Evolutionary conservation across 345 rosid species (phyloP).

Genomic region (Pseudoturritis turrita): DNA sequence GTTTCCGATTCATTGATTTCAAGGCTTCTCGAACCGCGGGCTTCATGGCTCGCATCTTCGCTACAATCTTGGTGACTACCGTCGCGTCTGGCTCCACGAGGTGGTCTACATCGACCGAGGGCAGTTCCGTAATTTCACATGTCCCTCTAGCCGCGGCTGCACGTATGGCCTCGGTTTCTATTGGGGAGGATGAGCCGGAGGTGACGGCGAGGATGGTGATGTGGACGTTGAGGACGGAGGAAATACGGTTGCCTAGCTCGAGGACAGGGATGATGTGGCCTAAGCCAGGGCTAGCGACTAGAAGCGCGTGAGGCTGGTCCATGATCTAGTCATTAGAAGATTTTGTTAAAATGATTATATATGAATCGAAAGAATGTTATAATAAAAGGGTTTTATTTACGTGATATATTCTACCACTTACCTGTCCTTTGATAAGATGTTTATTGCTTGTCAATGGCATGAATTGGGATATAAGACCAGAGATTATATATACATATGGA

Average conservation of each 20-base stretch:
- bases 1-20: constrained; percentile 25
- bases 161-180: constrained; percentile 22
- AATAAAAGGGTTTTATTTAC: background rate
- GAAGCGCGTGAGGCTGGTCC: constrained; percentile 37
- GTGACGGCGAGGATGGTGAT: constrained; percentile 42
- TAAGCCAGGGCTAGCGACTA: constrained; percentile 55
- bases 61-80: constrained; percentile 16
- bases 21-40: constrained; percentile 35
- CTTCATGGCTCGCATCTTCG: constrained; percentile 39
- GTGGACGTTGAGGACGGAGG: constrained; percentile 24
- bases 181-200: constrained; percentile 16
- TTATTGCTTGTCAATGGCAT: background rate
- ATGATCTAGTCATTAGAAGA: background rate
- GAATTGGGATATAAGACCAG: background rate
- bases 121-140: constrained; percentile 31
- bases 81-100: constrained; percentile 29
- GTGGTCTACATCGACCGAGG: constrained; percentile 33
- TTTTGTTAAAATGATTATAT: background rate
- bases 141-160: constrained; percentile 19
- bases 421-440: background rate
- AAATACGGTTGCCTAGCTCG: constrained; percentile 53
- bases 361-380: background rate
- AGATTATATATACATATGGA: background rate
- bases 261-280: constrained; percentile 58
- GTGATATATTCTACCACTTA: background rate